A percentile compares a stretch with the other conserved stretches of the same genome.
These are phyloP conservation scores for Penicillium sp. DNA, from an alignment of 2,329 filamentous ascomycete species.

Conservation along the genomic window DNA sequence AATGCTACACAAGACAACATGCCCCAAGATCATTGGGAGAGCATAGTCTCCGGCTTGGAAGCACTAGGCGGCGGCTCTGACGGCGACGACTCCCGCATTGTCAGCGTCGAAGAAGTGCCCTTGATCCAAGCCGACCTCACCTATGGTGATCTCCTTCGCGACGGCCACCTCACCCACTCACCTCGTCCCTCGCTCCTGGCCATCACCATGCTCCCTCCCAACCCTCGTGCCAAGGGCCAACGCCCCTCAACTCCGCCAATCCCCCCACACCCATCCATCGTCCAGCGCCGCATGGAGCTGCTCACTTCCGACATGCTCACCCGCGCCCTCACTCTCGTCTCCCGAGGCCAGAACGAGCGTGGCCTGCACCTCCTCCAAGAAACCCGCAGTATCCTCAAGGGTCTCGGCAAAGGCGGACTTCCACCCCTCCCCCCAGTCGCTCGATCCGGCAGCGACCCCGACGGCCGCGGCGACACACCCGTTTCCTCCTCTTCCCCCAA, in stretches of 20 bases:
- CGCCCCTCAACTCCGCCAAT: slow-evolving; percentile 71
- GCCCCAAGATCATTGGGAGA: slow-evolving; percentile 95
- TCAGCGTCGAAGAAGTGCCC: slow-evolving; percentile 92
- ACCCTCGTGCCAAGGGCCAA: slow-evolving; percentile 62
- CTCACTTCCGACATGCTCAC: slow-evolving; percentile 98
- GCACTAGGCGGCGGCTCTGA: slow-evolving; percentile 87
- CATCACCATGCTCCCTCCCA: slow-evolving; percentile 84
- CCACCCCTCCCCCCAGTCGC: slow-evolving; percentile 72
- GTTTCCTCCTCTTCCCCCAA: slow-evolving; percentile 39
- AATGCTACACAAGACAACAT: slow-evolving; percentile 78
- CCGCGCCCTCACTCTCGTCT: slow-evolving; percentile 84
- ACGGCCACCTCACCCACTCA: slow-evolving; percentile 81
- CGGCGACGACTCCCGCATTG: slow-evolving; percentile 76
- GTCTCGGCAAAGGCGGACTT: slow-evolving; percentile 89
- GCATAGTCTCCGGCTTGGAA: slow-evolving; percentile 91
- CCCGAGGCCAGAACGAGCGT: slow-evolving; percentile 87
- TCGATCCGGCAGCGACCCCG: slow-evolving; percentile 45
- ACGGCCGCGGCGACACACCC: slow-evolving; percentile 41
- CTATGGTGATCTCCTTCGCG: slow-evolving; percentile 90
- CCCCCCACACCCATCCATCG: slow-evolving; percentile 89
- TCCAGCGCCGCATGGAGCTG: slow-evolving; percentile 95
- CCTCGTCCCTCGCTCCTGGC: slow-evolving; percentile 87
- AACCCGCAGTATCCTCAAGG: slow-evolving; percentile 92
- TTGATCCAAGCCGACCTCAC: slow-evolving; percentile 91
- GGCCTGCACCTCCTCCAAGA: slow-evolving; percentile 90